Conservation (phyloP, 1,284 basidiomycete genomes). For the Sporisorium sorghi region DNA sequence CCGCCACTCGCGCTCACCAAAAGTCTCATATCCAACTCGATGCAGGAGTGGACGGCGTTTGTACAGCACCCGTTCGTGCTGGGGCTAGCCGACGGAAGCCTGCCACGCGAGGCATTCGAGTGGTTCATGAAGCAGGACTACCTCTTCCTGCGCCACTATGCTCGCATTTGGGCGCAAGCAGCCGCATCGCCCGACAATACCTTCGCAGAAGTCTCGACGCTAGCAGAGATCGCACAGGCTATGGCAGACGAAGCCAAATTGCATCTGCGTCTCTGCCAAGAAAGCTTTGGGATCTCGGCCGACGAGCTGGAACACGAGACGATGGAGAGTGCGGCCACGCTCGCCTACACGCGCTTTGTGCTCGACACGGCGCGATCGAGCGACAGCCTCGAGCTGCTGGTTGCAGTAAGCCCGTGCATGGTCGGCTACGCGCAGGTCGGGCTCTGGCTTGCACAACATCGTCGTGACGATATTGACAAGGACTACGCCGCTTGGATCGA, state of each 20-base stretch:
- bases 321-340: constrained; percentile 58
- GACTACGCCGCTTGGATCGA: constrained; percentile 78
- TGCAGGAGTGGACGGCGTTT: constrained; percentile 63
- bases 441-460: constrained; percentile 72
- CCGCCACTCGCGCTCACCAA: constrained; percentile 48
- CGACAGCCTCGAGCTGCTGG: constrained; percentile 79
- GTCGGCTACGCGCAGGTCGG: constrained; percentile 96
- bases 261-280: constrained; percentile 55
- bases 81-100: constrained; percentile 78
- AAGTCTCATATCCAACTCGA: constrained; percentile 56
- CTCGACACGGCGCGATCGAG: constrained; percentile 70
- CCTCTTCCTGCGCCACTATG: constrained; percentile 72
- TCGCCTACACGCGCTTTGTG: constrained; percentile 66
- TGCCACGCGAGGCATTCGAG: constrained; percentile 77
- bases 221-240: constrained; percentile 73
- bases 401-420: constrained; percentile 86
- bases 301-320: constrained; percentile 46
- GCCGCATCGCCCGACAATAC: constrained; percentile 71
- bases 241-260: constrained; percentile 57
- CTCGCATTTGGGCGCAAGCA: constrained; percentile 75
- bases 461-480: constrained; percentile 14
- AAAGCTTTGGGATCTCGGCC: constrained; percentile 46
- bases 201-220: constrained; percentile 77
- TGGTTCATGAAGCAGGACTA: constrained; percentile 83
- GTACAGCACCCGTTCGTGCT: constrained; percentile 82